These are phyloP conservation scores for Ustilago curta DNA, from an alignment of 1,284 basidiomycete species.

Conservation along the genomic window DNA sequence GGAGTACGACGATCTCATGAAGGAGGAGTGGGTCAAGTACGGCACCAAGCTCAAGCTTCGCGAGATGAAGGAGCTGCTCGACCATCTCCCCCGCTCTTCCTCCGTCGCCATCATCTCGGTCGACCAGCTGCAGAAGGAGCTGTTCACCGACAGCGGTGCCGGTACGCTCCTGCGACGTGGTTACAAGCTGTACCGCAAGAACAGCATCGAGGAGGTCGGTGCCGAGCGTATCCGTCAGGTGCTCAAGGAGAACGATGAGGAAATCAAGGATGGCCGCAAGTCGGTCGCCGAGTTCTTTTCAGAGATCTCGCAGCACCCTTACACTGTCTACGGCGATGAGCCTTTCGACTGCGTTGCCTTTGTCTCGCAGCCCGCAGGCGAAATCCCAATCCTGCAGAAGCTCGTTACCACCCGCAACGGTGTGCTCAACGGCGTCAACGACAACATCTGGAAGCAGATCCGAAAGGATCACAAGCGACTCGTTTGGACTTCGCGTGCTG, in stretches of 20 bases:
- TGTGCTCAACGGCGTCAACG: constrained; percentile 90
- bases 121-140: constrained; percentile 92
- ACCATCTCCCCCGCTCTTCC: constrained; percentile 96
- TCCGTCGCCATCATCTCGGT: constrained; percentile 98
- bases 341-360: constrained; percentile 94
- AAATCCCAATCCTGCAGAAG: constrained; percentile 91
- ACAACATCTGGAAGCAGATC: constrained; percentile 96
- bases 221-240: constrained; percentile 80
- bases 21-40: constrained; percentile 99
- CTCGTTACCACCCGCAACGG: constrained; percentile 89
- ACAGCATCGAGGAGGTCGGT: constrained; percentile 83
- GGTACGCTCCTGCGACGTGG: constrained; percentile 97
- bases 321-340: constrained; percentile 97
- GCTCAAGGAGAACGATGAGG: constrained; percentile 88
- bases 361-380: constrained; percentile 88
- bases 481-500: constrained; percentile 95
- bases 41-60: constrained; percentile 99
- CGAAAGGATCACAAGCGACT: constrained; percentile 93
- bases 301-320: constrained; percentile 77
- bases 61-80: constrained; percentile 98
- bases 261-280: constrained; percentile 84
- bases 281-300: constrained; percentile 90
- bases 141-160: constrained; percentile 97
- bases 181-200: constrained; percentile 95
- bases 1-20: constrained; percentile 97